phyloP scores from a whole-genome alignment of 2,329 filamentous ascomycete genomes.

The Sphaerulina musiva region DNA sequence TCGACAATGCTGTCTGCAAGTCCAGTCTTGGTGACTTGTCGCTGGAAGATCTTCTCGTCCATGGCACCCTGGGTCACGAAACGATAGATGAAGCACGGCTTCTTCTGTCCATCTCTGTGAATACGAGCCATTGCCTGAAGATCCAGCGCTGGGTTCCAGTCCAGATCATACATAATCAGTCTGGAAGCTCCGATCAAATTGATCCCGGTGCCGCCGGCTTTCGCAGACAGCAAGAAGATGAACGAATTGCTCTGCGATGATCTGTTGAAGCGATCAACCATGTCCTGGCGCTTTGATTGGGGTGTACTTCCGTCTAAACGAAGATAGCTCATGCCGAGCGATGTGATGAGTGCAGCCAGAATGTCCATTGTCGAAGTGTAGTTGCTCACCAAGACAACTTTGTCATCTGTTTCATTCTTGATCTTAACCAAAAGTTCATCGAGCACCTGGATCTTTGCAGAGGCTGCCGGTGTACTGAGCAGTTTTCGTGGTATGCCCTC shows the following conservation, averaged over 20 bases:
- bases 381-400: conserved; percentile 69
- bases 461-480: conserved; percentile 52
- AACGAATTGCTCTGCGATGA: conserved; percentile 52
- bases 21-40: conserved; percentile 64
- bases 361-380: conserved; percentile 67
- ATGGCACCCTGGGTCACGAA: conserved; percentile 61
- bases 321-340: conserved; percentile 56
- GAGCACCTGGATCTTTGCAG: conserved; percentile 60
- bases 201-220: conserved; percentile 62
- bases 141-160: conserved; percentile 71
- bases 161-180: conserved; percentile 64
- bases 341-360: conserved; percentile 54
- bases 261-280: conserved; percentile 65
- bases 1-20: conserved; percentile 67
- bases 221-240: conserved; percentile 65
- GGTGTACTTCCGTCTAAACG: conserved; percentile 64
- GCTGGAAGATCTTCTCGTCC: conserved; percentile 69
- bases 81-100: conserved; percentile 62
- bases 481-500: conserved; percentile 49
- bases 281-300: conserved; percentile 55
- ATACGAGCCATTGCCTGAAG: conserved; percentile 69
- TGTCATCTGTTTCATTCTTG: conserved; percentile 56
- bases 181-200: conserved; percentile 66
- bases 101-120: conserved; percentile 64
- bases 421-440: conserved; percentile 59